Percentiles rank a stretch among this genome's conserved stretches.
Conservation (phyloP, 2,329 filamentous ascomycete genomes). For the Biscogniauxia mediterranea region DNA sequence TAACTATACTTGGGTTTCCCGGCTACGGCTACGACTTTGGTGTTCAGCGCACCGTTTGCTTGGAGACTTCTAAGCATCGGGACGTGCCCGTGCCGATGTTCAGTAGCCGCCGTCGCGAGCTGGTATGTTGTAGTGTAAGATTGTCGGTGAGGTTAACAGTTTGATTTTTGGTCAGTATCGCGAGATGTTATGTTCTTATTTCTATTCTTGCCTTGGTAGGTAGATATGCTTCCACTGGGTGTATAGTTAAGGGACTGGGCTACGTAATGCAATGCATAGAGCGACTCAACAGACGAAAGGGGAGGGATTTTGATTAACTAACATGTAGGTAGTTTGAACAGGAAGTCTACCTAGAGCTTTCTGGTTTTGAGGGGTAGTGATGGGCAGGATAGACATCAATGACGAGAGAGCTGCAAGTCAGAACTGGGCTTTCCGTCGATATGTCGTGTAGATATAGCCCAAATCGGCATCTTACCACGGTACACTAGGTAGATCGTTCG, state of each 20-base stretch:
- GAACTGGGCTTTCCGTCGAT: background rate
- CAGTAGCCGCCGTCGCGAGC: background rate
- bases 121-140: background rate
- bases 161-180: background rate
- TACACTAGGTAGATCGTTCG: constrained; percentile 12
- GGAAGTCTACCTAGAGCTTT: too few species aligned
- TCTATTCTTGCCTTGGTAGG: background rate
- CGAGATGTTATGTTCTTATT: background rate
- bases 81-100: background rate
- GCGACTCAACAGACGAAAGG: too few species aligned
- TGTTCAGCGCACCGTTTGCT: background rate
- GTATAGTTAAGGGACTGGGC: background rate
- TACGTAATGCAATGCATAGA: background rate
- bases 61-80: background rate
- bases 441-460: background rate
- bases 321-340: too few species aligned
- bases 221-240: background rate
- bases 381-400: background rate
- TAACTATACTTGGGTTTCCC: background rate
- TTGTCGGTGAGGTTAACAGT: background rate
- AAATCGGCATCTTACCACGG: constrained; percentile 8
- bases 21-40: background rate
- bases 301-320: too few species aligned
- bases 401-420: background rate
- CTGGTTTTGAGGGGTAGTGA: background rate